A percentile compares a stretch with the other conserved stretches of the same genome.
These are phyloP conservation scores for Arthroderma sp. DNA, from an alignment of 2,329 filamentous ascomycete genomes.

Conservation along the genomic window DNA sequence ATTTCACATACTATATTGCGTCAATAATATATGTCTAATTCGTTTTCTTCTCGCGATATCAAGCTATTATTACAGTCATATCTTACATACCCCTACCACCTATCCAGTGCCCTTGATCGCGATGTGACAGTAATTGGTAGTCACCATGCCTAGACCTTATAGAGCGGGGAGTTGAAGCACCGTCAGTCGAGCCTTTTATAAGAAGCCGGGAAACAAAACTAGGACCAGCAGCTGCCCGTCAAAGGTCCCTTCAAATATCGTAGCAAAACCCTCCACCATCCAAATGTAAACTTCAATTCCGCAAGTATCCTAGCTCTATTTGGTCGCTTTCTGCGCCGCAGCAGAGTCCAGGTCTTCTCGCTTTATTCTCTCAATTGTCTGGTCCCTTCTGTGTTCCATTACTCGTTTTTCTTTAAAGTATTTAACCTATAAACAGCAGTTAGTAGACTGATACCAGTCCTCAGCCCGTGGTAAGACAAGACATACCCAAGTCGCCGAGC, in stretches of 20 bases:
- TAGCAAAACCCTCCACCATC: not conserved
- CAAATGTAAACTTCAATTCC: not conserved
- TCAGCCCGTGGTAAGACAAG: not conserved
- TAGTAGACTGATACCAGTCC: slow-evolving; percentile 3
- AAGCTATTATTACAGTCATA: not conserved
- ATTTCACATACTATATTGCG: not conserved
- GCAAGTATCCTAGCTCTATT: not conserved
- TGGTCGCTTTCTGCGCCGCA: not conserved
- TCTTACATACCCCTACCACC: not conserved
- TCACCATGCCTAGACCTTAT: not conserved
- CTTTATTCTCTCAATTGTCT: slow-evolving; percentile 63
- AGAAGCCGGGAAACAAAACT: not conserved
- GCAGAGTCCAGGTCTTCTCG: slow-evolving; percentile 44
- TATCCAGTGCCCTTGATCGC: not conserved
- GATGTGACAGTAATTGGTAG: not conserved
- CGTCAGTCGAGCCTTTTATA: not conserved
- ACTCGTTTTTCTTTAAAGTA: slow-evolving; percentile 97
- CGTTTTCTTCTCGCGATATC: not conserved
- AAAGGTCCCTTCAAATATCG: not conserved
- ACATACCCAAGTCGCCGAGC: slow-evolving; percentile 80
- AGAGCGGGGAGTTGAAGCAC: not conserved
- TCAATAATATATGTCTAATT: slow-evolving; percentile 1
- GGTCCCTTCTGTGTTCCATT: slow-evolving; percentile 76
- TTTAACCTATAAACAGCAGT: slow-evolving; percentile 52
- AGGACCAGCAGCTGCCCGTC: not conserved